phyloP scores from a whole-genome alignment of 108 stramenopile species.

The Skeletonema tropicum region DNA sequence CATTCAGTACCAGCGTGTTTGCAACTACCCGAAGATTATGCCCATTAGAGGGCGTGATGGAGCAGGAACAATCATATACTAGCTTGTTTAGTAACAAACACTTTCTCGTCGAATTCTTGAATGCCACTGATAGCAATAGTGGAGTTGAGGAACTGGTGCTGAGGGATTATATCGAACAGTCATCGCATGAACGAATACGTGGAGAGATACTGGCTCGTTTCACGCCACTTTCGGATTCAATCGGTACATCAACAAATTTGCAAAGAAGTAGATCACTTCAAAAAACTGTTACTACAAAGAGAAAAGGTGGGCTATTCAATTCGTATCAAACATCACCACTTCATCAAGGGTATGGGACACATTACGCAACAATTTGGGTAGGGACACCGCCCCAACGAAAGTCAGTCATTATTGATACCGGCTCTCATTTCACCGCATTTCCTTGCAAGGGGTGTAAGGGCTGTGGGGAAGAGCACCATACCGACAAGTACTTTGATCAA shows the following conservation, averaged over 20 bases:
- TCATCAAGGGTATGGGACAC: conserved; percentile 89
- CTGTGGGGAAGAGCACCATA: conserved; percentile 89
- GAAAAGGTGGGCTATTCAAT: conserved; percentile 35
- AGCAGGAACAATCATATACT: conserved; percentile 11
- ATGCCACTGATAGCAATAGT: neutral
- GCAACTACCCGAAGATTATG: conserved; percentile 2
- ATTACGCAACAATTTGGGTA: conserved; percentile 90
- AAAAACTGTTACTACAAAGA: conserved; percentile 1
- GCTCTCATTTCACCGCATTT: conserved; percentile 92
- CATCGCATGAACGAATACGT: neutral
- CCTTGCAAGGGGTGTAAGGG: conserved; percentile 83
- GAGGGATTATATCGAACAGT: neutral
- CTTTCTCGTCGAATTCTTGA: conserved; percentile 9
- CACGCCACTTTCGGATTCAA: neutral
- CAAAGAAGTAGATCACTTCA: neutral
- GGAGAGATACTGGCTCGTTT: conserved; percentile 21
- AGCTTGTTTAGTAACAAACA: neutral
- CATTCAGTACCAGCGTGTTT: neutral
- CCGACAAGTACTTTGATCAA: conserved; percentile 90
- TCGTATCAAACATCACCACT: conserved; percentile 57
- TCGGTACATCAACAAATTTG: neutral
- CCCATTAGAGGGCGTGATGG: conserved; percentile 12
- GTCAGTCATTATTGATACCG: conserved; percentile 96
- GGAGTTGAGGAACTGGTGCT: conserved; percentile 6
- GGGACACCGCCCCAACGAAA: conserved; percentile 93